phyloP scores from a whole-genome alignment of 2,329 filamentous ascomycete genomes.

The Trichoderma arundinaceum region DNA sequence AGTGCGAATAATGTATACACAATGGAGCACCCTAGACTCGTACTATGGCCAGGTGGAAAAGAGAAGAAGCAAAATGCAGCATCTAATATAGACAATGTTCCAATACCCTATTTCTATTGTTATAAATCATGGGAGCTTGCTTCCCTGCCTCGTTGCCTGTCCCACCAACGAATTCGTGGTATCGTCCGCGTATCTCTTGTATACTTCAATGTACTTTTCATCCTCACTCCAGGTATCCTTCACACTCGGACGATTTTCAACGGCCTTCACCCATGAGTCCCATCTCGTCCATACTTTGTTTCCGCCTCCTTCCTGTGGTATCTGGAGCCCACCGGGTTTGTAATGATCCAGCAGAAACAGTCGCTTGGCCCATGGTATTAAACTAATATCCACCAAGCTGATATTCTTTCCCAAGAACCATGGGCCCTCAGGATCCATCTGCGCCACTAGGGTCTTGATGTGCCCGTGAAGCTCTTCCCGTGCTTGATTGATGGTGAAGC shows the following conservation, averaged over 20 bases:
- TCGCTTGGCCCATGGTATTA: conserved; percentile 75
- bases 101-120: background rate
- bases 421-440: conserved; percentile 63
- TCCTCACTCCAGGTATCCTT: conserved; percentile 70
- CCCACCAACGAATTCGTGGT: conserved; percentile 66
- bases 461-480: conserved; percentile 63
- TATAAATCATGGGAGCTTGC: conserved; percentile 49
- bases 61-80: too few relatives aligned
- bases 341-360: conserved; percentile 78
- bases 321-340: conserved; percentile 61
- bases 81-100: background rate
- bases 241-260: conserved; percentile 66
- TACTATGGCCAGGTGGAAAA: too few relatives aligned
- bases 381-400: conserved; percentile 70
- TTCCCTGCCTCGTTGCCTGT: conserved; percentile 67
- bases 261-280: conserved; percentile 66
- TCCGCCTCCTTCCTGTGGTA: conserved; percentile 60
- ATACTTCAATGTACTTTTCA: conserved; percentile 71
- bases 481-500: conserved; percentile 57
- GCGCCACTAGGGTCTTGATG: conserved; percentile 64
- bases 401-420: conserved; percentile 71
- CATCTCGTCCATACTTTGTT: conserved; percentile 66
- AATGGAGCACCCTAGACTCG: too few relatives aligned
- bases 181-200: conserved; percentile 70
- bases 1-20: too few relatives aligned